Base-by-base conservation (phyloP, 78 protist genomes). In the Neovahlkampfia damariscottae region DNA sequence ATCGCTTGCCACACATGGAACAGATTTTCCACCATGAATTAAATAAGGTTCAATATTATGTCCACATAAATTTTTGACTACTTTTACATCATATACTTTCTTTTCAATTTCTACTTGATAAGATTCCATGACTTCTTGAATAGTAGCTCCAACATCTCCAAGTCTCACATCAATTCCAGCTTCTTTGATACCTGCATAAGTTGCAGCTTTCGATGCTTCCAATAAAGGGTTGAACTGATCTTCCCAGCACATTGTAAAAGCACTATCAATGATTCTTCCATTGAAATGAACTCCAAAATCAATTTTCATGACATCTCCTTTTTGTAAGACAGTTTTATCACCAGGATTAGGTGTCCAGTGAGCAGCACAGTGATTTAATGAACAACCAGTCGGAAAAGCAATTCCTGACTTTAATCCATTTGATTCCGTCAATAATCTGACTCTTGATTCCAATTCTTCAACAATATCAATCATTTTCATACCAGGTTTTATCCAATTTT, bases 261-360 rank as follows among this genome's bases (percentile, higher is more conserved):
- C 99, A 40, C 93, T 90, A 84, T 97, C 99, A 41, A 95, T 88
- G 71, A 97, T 94, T 36, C 83, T 85, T 4, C 96, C 96, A 59
- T 91, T 90, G 74, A 94, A 77, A 67, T 96, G 99, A 3, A 91
- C 89, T 19, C 99, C 99, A 73, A 97, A 94, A 77, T 97, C 99
- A 35, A 97, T 74, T 89, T 97, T 97, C 78, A 90, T 38, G 32
- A 97, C 96, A 77, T 94, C 98, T 70, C 81, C 93, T 66, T 89
- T 32, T 74, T 84, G 74, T 74, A 97, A 84, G n/a, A 94, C 93
- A 1, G 95, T 93, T 77, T 87, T 89, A 83, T 97, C 99, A 8
- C 98, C 99, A 0, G 92, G n/a, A 76, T 95, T 96, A 40, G 99
- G 99, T 32, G 99, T 94, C 50, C 40, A 96, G 84, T 97, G 99